phyloP scores from a whole-genome alignment of 768 basidiomycete species.

The Lentinula sp. region DNA sequence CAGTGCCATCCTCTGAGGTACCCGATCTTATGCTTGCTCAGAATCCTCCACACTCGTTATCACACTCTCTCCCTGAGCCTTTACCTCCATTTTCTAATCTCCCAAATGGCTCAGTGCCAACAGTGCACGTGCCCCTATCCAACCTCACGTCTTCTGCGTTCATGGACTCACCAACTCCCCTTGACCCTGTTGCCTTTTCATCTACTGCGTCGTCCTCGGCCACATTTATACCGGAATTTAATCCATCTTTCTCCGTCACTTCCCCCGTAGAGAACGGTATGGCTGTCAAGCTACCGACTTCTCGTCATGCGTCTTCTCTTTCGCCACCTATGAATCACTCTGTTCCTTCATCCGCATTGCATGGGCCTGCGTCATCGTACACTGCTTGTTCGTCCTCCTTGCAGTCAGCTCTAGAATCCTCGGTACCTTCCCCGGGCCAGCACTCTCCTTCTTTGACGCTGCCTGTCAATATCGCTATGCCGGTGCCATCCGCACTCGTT shows the following conservation, averaged over 20 bases:
- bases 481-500: slow-evolving; percentile 13
- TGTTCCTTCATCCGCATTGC: slow-evolving; percentile 28
- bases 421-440: slow-evolving; percentile 17
- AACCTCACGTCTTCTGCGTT: slow-evolving; percentile 29
- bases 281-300: slow-evolving; percentile 30
- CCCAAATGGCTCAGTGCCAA: slow-evolving; percentile 15
- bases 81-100: slow-evolving; percentile 27
- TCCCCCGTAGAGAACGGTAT: slow-evolving; percentile 29
- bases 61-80: slow-evolving; percentile 21
- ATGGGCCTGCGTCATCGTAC: slow-evolving; percentile 33
- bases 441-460: slow-evolving; percentile 12
- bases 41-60: slow-evolving; percentile 16
- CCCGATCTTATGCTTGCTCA: slow-evolving; percentile 16
- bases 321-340: slow-evolving; percentile 4
- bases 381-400: slow-evolving; percentile 34
- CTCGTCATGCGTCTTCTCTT: slow-evolving; percentile 21
- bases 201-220: slow-evolving; percentile 18
- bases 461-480: slow-evolving; percentile 9
- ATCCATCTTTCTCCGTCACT: background rate
- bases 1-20: slow-evolving; percentile 18
- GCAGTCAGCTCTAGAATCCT: slow-evolving; percentile 37
- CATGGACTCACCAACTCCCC: slow-evolving; percentile 16
- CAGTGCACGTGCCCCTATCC: slow-evolving; percentile 34
- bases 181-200: slow-evolving; percentile 2
- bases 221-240: slow-evolving; percentile 36